Percentiles rank a stretch among this genome's conserved stretches.
phyloP scores from a whole-genome alignment of 2,329 filamentous ascomycete species.

The Epichloe amarillans region DNA sequence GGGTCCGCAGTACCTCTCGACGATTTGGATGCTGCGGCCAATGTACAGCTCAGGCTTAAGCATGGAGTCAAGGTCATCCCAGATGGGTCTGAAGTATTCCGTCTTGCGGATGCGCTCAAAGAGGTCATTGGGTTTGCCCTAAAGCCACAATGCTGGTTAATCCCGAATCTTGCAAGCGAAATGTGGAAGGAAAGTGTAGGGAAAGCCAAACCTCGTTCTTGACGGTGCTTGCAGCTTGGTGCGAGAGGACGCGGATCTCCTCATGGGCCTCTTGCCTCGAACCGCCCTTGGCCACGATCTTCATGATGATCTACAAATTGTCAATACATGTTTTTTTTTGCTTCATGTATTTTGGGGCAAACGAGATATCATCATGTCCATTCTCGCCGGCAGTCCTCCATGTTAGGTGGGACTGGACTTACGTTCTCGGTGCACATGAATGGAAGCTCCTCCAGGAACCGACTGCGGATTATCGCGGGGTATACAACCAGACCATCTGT shows the following conservation, averaged over 20 bases:
- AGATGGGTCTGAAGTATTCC: constrained; percentile 63
- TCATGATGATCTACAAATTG: constrained; percentile 53
- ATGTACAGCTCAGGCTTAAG: constrained; percentile 45
- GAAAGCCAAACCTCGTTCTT: constrained; percentile 24
- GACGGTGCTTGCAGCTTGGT: constrained; percentile 55
- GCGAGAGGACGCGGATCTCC: constrained; percentile 69
- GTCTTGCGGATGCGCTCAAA: constrained; percentile 61
- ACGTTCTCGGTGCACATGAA: constrained; percentile 57
- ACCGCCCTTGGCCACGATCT: constrained; percentile 54
- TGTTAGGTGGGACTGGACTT: background rate
- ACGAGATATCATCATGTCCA: too few relatives aligned
- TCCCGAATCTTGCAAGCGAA: too few relatives aligned
- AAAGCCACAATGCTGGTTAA: too few relatives aligned
- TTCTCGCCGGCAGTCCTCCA: too few relatives aligned
- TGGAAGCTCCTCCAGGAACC: constrained; percentile 63
- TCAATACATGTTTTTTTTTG: background rate
- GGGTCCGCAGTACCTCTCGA: constrained; percentile 30
- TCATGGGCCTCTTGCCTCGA: constrained; percentile 77
- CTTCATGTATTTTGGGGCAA: too few relatives aligned
- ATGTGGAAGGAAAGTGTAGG: too few relatives aligned
- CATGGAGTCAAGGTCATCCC: constrained; percentile 53
- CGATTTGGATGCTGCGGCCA: constrained; percentile 31
- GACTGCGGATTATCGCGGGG: constrained; percentile 54
- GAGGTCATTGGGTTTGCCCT: constrained; percentile 65
- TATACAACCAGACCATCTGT: constrained; percentile 64